Percentiles rank a stretch among this genome's conserved stretches.
These are phyloP conservation scores for Phellopilus nigrolimitatus DNA, from an alignment of 1,284 basidiomycete species.

Conservation along the genomic window DNA sequence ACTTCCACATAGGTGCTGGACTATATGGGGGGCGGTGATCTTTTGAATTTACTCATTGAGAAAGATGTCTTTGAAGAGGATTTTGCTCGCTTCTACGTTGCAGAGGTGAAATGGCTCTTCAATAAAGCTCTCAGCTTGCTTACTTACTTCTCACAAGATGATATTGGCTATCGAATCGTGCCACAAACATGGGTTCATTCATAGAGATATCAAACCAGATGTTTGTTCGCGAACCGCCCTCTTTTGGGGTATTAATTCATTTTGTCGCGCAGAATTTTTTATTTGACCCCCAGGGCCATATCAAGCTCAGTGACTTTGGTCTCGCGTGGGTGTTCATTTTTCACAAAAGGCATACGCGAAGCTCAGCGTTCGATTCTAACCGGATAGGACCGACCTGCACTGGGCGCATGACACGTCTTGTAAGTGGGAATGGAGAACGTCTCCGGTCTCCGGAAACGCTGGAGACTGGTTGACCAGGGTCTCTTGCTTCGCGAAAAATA, in stretches of 20 bases:
- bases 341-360: constrained; percentile 25
- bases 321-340: constrained; percentile 64
- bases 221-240: constrained; percentile 39
- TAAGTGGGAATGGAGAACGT: constrained; percentile 31
- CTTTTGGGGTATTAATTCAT: constrained; percentile 19
- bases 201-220: constrained; percentile 95
- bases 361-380: constrained; percentile 22
- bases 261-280: constrained; percentile 79
- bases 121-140: constrained; percentile 1
- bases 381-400: constrained; percentile 70
- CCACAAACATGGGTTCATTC: constrained; percentile 93
- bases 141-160: constrained; percentile 55
- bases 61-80: constrained; percentile 90
- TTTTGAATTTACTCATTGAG: constrained; percentile 93
- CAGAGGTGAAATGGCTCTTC: constrained; percentile 58
- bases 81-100: constrained; percentile 92
- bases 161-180: constrained; percentile 92
- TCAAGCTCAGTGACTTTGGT: constrained; percentile 94
- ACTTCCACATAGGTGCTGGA: constrained; percentile 66
- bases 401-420: constrained; percentile 92
- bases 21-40: constrained; percentile 94
- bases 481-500: neutral
- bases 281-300: constrained; percentile 89
- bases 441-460: neutral
- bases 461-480: neutral